Base-by-base conservation (phyloP, 345 rosid genomes). In the Salix suchowensis region DNA sequence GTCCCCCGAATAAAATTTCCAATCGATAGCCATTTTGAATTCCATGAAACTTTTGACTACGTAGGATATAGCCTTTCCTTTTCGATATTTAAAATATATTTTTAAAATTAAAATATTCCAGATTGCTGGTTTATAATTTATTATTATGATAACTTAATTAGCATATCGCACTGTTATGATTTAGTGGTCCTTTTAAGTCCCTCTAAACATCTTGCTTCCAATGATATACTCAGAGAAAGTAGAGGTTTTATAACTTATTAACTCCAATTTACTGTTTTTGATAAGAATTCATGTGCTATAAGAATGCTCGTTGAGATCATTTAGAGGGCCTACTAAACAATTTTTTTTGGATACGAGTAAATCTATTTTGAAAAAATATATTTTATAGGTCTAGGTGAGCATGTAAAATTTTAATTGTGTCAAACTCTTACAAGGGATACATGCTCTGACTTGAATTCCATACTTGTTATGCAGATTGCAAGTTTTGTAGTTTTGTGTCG, bases 131-230 rank as follows among this genome's bases (percentile, higher is more conserved):
- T 78, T 78, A 70, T 73, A 70, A 48, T 52, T 24, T 50, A 67
- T 0, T 68, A 48, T 58, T 74, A 82, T 78, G 78, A 83, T 84
- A 69, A 62, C 84, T 82, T 87, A 86, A 84, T 83, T 78, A 83
- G 68, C 82, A 85, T 68, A 84, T 86, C 85, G 77, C 73, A 86
- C 87, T 87, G 88, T 87, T 82, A 80, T 82, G 91, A 89, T 87
- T 85, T 68, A 74, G 91, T 84, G 92, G 88, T 82, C 91, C 87
- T 82, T 18, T 55, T 58, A 15, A 81, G 76, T 72, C 82, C 70
- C 18, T 34, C 28, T 73, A 46, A 23, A 37, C 32, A 3, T 54
- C 61, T 58, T 46, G 24, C 4, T 32, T 62, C 16, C 14, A 26
- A 32, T 23, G 36, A 23, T 52, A 58, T 67, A 39, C 60, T 54